phyloP scores from a whole-genome alignment of 2,329 filamentous ascomycete species.

The Decorospora gaudefroyi region DNA sequence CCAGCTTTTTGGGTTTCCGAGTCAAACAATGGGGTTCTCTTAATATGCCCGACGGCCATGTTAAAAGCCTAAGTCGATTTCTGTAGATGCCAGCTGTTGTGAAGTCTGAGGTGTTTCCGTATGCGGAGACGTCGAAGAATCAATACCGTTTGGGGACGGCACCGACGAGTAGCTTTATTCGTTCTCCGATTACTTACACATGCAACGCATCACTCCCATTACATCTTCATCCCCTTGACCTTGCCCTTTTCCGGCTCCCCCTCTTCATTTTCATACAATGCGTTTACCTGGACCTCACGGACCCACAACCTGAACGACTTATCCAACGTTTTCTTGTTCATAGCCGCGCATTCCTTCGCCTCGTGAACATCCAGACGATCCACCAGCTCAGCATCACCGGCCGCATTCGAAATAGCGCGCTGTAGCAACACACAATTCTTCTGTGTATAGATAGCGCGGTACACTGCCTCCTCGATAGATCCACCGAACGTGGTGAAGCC shows the following conservation, averaged over 20 bases:
- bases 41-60: too few relatives aligned
- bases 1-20: too few relatives aligned
- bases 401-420: constrained; percentile 38
- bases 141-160: too few relatives aligned
- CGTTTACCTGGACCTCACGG: constrained; percentile 44
- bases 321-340: constrained; percentile 38
- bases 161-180: too few relatives aligned
- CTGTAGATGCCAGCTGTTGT: too few relatives aligned
- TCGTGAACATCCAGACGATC: constrained; percentile 44
- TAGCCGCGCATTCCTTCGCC: constrained; percentile 43
- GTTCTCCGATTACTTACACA: too few relatives aligned
- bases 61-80: too few relatives aligned
- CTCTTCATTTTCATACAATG: constrained; percentile 47
- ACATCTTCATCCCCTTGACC: constrained; percentile 34
- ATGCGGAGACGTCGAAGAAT: too few relatives aligned
- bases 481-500: constrained; percentile 50
- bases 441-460: constrained; percentile 49
- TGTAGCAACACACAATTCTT: constrained; percentile 43
- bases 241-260: constrained; percentile 31
- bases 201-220: too few relatives aligned
- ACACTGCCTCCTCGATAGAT: constrained; percentile 50
- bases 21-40: too few relatives aligned
- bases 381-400: constrained; percentile 32
- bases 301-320: constrained; percentile 51
- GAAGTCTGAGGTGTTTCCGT: too few relatives aligned